phyloP scores from a whole-genome alignment of 768 basidiomycete species.

The Boletus sp. region DNA sequence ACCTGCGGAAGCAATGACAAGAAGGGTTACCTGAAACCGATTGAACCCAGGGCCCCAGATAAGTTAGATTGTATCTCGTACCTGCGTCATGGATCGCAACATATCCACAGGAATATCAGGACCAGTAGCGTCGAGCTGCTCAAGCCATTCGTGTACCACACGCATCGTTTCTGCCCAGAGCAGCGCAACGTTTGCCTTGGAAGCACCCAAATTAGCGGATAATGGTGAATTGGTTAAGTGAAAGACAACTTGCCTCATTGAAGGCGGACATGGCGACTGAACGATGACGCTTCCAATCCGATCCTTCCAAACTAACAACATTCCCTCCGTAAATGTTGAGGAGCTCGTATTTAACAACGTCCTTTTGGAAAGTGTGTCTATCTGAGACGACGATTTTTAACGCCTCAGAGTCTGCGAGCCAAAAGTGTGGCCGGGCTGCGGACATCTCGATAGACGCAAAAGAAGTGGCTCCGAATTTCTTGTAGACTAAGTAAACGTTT shows the following conservation, averaged over 20 bases:
- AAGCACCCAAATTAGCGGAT: background rate
- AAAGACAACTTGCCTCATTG: slow-evolving; percentile 38
- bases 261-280: slow-evolving; percentile 47
- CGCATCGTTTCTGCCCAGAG: slow-evolving; percentile 47
- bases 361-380: slow-evolving; percentile 40
- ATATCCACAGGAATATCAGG: slow-evolving; percentile 22
- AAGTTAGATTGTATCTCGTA: background rate
- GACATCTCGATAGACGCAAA: slow-evolving; percentile 37
- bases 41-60: background rate
- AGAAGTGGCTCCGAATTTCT: slow-evolving; percentile 39
- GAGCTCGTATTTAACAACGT: slow-evolving; percentile 38
- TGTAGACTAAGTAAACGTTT: slow-evolving; percentile 36
- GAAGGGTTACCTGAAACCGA: slow-evolving; percentile 32
- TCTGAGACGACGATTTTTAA: slow-evolving; percentile 36
- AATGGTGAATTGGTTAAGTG: background rate
- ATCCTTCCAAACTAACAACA: slow-evolving; percentile 41
- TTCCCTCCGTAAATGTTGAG: slow-evolving; percentile 48
- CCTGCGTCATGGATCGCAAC: slow-evolving; percentile 11
- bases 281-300: slow-evolving; percentile 50
- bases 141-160: slow-evolving; percentile 43
- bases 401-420: slow-evolving; percentile 45
- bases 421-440: slow-evolving; percentile 34
- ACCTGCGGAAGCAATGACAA: slow-evolving; percentile 40
- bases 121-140: slow-evolving; percentile 30
- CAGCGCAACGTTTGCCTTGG: slow-evolving; percentile 45